Evolutionary conservation across 495 filamentous ascomycete species (phyloP), one percentile per base, ranked within the genome.

Genomic region (Monascus purpureus): DNA sequence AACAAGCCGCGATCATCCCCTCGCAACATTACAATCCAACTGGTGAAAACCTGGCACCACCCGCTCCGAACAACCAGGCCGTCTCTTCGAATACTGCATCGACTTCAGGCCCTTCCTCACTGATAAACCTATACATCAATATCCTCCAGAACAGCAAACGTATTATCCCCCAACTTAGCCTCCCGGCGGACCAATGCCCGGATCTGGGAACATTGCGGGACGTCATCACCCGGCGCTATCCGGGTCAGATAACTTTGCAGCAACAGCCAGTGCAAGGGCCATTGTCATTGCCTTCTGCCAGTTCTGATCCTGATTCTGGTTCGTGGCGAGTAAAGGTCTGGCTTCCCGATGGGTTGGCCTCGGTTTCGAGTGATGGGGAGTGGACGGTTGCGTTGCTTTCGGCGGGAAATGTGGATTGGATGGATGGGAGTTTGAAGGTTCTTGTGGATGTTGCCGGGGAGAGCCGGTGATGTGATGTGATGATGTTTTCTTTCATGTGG

Each of bases 351-450:
- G 63, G 66, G 3, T 29, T 69, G 18, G 31, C 51, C 4, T 17
- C 39, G 5, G 43, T 68, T 6, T 40, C 53, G 0, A 53, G 36
- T 16, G 59, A 68, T 31, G 57, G 58, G 26, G 57, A 61, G 13
- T 70, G 66, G 67, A 51, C 45, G 1, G 46, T 63, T 25, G 57
- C 58, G 9, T 43, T 67, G 6, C 41, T 56, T 14, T 47, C 50
- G n/a, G 53, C 62, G 8, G 49, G 53, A 22, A 54, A 55, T 8
- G 50, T 55, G n/a, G 66, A 67, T 11, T 70, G 65, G 66, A 63
- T 72, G 62, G 67, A 70, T 36, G 55, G 56, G 6, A 51, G 61
- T n/a, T 39, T 69, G 35, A 59, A 46, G 32, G 54, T 68, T 33
- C 38, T 70, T 19, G 44, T 68, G 17, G 59, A 66, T n/a, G 13